Percentiles rank a stretch among this genome's conserved stretches.
phyloP scores from a whole-genome alignment of 345 rosid species.

The Dovyalis caffra region DNA sequence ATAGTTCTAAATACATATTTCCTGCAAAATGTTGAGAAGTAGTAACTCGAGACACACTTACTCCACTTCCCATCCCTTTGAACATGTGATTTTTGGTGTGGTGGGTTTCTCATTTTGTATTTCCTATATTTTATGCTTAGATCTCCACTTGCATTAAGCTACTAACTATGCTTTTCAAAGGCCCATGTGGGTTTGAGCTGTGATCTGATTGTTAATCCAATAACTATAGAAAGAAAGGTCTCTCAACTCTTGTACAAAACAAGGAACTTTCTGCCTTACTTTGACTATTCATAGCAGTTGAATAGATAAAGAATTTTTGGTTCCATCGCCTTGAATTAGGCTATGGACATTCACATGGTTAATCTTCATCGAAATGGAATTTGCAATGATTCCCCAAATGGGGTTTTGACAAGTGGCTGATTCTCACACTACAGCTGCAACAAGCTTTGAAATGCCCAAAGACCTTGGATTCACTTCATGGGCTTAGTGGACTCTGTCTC shows the following conservation, averaged over 20 bases:
- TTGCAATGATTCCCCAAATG: slow-evolving; percentile 7
- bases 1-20: not conserved
- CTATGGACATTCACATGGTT: slow-evolving; percentile 15
- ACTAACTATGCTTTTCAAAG: not conserved
- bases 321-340: slow-evolving; percentile 10
- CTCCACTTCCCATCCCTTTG: not conserved
- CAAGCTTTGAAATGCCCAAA: not conserved
- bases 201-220: slow-evolving; percentile 14
- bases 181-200: slow-evolving; percentile 32
- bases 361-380: not conserved
- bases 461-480: slow-evolving; percentile 19
- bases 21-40: not conserved
- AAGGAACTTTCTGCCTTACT: not conserved
- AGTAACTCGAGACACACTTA: not conserved
- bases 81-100: not conserved
- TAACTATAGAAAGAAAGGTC: not conserved
- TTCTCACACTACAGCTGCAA: slow-evolving; percentile 7
- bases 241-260: not conserved
- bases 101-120: not conserved
- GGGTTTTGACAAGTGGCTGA: slow-evolving; percentile 28
- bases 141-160: not conserved
- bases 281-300: slow-evolving; percentile 14
- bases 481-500: slow-evolving; percentile 22
- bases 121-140: not conserved
- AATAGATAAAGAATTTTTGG: slow-evolving; percentile 6